Evolutionary conservation across 495 filamentous ascomycete species (phyloP).

Genomic region (Aspergillus nidulans): DNA sequence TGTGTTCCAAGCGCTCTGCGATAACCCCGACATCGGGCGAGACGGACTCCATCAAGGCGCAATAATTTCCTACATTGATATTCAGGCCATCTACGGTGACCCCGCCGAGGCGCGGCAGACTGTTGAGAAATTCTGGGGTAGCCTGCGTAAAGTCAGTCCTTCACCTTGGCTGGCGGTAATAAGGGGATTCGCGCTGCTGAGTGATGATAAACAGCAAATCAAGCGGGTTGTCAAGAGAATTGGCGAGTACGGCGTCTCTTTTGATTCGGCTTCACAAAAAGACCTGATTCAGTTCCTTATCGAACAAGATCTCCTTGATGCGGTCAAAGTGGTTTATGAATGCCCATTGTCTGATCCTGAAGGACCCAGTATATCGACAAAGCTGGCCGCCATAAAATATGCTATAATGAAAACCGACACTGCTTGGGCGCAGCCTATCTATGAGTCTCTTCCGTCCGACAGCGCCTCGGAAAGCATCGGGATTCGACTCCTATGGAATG

Average conservation of each 20-base stretch:
- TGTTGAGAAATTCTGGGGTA: conserved; percentile 42
- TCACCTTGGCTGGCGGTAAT: conserved; percentile 59
- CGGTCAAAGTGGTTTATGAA: conserved; percentile 49
- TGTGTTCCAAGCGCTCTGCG: conserved; percentile 51
- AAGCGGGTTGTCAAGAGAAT: conserved; percentile 24
- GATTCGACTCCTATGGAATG: conserved; percentile 70
- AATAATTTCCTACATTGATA: conserved; percentile 48
- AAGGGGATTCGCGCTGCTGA: conserved; percentile 58
- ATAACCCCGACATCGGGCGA: conserved; percentile 30
- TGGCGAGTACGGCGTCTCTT: conserved; percentile 27
- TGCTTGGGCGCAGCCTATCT: conserved; percentile 60
- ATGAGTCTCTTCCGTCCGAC: conserved; percentile 51
- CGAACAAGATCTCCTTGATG: conserved; percentile 31
- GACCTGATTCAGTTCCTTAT: conserved; percentile 34
- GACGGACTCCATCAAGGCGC: conserved; percentile 35
- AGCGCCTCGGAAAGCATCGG: conserved; percentile 57
- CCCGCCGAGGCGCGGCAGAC: conserved; percentile 54
- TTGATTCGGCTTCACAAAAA: conserved; percentile 36
- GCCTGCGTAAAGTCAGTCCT: conserved; percentile 25
- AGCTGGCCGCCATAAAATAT: conserved; percentile 47
- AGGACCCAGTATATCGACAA: conserved; percentile 43
- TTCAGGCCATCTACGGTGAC: conserved; percentile 54
- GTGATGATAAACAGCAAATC: conserved; percentile 51
- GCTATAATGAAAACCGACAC: conserved; percentile 55
- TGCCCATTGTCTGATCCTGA: conserved; percentile 44